phyloP scores from a whole-genome alignment of 2,329 filamentous ascomycete genomes.

The Septoria petroselini region DNA sequence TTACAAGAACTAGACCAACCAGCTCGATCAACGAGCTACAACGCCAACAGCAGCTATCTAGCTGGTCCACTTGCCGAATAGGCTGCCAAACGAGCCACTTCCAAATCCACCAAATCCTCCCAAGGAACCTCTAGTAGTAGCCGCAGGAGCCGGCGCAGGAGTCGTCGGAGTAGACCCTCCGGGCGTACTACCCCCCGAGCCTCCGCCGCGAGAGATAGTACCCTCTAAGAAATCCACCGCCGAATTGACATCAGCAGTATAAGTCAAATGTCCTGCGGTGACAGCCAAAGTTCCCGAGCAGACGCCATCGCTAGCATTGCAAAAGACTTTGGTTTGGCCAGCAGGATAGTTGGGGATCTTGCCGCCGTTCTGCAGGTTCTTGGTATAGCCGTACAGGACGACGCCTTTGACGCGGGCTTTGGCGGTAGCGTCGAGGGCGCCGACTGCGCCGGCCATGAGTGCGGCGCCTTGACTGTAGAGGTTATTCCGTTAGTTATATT shows the following conservation, averaged over 20 bases:
- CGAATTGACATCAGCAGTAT: slow-evolving; percentile 23
- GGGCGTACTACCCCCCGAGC: not conserved
- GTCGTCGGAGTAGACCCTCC: not conserved
- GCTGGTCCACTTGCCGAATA: no score
- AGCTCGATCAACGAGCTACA: no score
- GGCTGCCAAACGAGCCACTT: no score
- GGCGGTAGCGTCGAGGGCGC: slow-evolving; percentile 31
- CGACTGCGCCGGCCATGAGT: slow-evolving; percentile 39
- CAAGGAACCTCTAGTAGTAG: not conserved
- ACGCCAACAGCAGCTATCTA: no score
- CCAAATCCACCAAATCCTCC: no score
- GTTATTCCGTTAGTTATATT: no score
- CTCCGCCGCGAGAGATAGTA: not conserved
- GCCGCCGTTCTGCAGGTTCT: slow-evolving; percentile 40
- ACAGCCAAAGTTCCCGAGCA: slow-evolving; percentile 39
- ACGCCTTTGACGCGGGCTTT: slow-evolving; percentile 38
- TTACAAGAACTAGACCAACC: no score
- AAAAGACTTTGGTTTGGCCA: slow-evolving; percentile 39
- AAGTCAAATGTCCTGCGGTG: slow-evolving; percentile 37
- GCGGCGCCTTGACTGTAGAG: slow-evolving; percentile 40
- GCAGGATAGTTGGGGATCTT: slow-evolving; percentile 38
- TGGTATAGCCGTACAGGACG: slow-evolving; percentile 44
- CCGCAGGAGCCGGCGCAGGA: not conserved
- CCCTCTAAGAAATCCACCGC: slow-evolving; percentile 19
- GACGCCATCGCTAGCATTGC: slow-evolving; percentile 37